Conservation (phyloP, 345 rosid species). For the Brassica incana region DNA sequence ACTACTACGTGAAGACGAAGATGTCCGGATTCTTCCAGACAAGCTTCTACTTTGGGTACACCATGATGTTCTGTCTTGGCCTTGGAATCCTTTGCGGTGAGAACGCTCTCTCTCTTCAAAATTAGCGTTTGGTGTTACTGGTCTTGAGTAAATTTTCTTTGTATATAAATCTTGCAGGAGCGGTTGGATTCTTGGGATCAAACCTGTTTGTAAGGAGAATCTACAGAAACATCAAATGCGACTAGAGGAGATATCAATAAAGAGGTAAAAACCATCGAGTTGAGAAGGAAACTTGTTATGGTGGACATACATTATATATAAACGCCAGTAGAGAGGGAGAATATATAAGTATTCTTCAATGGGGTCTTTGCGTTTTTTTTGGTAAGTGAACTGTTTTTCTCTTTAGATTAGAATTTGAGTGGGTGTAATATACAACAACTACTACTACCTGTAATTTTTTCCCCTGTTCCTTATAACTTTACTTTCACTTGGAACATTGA, state of each 20-base stretch:
- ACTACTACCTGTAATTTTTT: not conserved
- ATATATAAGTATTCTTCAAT: not conserved
- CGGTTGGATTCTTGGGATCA: not conserved
- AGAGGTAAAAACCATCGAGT: not conserved
- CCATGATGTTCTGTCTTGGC: not conserved
- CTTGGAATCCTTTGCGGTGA: not conserved
- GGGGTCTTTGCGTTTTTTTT: not conserved
- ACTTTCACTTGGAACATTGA: not conserved
- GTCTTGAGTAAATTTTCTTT: not conserved
- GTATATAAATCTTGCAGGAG: not conserved
- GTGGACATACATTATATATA: not conserved
- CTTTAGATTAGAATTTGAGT: not conserved
- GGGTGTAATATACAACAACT: not conserved
- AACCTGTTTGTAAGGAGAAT: not conserved
- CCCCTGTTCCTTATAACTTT: not conserved
- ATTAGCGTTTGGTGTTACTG: not conserved
- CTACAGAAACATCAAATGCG: not conserved
- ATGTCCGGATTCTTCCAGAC: not conserved
- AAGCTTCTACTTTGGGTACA: not conserved
- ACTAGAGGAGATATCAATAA: not conserved
- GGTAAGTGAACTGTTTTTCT: not conserved
- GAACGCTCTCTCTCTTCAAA: not conserved
- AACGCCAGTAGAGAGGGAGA: not conserved
- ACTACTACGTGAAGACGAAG: not conserved
- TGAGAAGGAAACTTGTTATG: not conserved